These are phyloP conservation scores for Hawksworthiomyces lignivorus DNA, from an alignment of 2,329 filamentous ascomycete genomes.

Conservation along the genomic window DNA sequence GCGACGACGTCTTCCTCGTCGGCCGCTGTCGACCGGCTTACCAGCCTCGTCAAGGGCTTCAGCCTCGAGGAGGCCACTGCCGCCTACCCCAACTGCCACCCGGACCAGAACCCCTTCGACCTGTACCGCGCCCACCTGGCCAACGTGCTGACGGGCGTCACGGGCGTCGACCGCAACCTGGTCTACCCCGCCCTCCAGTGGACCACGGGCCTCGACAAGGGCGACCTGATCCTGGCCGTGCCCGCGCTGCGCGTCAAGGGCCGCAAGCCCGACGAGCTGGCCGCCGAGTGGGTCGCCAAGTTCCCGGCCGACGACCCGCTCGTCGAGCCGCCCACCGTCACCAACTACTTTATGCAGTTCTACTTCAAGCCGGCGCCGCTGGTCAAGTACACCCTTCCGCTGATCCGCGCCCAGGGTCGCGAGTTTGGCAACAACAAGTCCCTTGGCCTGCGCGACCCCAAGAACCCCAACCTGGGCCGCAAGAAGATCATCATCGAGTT, in stretches of 20 bases:
- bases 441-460: conserved; percentile 52
- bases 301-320: conserved; percentile 55
- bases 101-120: conserved; percentile 67
- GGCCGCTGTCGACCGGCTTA: conserved; percentile 24
- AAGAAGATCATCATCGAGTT: conserved; percentile 73
- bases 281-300: conserved; percentile 53
- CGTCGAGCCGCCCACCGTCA: conserved; percentile 60
- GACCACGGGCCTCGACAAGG: conserved; percentile 73
- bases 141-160: conserved; percentile 57
- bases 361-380: conserved; percentile 69
- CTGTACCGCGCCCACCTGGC: conserved; percentile 73
- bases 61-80: conserved; percentile 27
- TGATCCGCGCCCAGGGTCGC: conserved; percentile 54
- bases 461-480: conserved; percentile 50
- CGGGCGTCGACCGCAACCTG: conserved; percentile 60
- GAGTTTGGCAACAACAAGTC: conserved; percentile 59
- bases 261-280: conserved; percentile 55
- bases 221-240: conserved; percentile 70
- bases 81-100: conserved; percentile 51
- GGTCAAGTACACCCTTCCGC: conserved; percentile 57
- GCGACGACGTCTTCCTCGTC: not conserved
- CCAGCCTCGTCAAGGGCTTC: conserved; percentile 27
- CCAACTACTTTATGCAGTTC: conserved; percentile 67
- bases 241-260: conserved; percentile 74
- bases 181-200: conserved; percentile 72